Percentiles rank a stretch among this genome's conserved stretches.
phyloP scores from a whole-genome alignment of 2,329 filamentous ascomycete species.

The Pseudomassariella vexata region DNA sequence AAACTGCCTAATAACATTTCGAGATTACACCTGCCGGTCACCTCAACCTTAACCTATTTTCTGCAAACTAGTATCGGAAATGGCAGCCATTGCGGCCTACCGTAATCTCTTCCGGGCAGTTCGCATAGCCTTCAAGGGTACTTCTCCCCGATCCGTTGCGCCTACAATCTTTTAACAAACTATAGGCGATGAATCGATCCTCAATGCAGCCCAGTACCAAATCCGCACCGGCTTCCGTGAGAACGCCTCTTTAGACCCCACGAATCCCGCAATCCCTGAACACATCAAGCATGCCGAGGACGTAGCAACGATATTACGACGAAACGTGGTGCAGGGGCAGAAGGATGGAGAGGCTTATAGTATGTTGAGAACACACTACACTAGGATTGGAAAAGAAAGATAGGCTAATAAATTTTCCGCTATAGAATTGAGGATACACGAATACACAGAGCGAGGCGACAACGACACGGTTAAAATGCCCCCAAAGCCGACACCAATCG shows the following conservation, averaged over 20 bases:
- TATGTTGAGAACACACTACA: conserved; percentile 33
- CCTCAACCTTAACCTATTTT: too few species aligned
- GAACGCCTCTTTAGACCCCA: conserved; percentile 53
- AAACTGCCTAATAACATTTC: too few species aligned
- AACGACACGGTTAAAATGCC: conserved; percentile 84
- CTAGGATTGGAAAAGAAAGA: conserved; percentile 4
- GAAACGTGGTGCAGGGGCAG: conserved; percentile 85
- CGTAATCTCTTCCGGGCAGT: conserved; percentile 75
- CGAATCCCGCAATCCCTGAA: conserved; percentile 52
- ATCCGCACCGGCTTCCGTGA: conserved; percentile 70
- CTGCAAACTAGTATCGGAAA: too few species aligned
- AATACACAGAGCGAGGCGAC: conserved; percentile 85
- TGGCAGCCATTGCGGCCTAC: conserved; percentile 63
- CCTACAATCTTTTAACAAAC: conserved; percentile 4
- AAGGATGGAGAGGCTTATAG: conserved; percentile 51
- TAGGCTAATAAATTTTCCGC: conserved; percentile 5
- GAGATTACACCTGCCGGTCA: too few species aligned
- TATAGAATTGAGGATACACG: conserved; percentile 79
- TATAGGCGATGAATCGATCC: conserved; percentile 66
- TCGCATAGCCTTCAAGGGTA: conserved; percentile 78
- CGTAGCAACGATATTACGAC: conserved; percentile 69
- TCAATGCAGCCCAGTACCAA: conserved; percentile 65
- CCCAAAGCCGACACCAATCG: too few species aligned
- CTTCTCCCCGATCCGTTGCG: conserved; percentile 9
- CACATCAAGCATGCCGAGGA: conserved; percentile 76